These are phyloP conservation scores for Tetragonia tetragonoides DNA, from an alignment of 148 eudicot genomes.

Conservation along the genomic window DNA sequence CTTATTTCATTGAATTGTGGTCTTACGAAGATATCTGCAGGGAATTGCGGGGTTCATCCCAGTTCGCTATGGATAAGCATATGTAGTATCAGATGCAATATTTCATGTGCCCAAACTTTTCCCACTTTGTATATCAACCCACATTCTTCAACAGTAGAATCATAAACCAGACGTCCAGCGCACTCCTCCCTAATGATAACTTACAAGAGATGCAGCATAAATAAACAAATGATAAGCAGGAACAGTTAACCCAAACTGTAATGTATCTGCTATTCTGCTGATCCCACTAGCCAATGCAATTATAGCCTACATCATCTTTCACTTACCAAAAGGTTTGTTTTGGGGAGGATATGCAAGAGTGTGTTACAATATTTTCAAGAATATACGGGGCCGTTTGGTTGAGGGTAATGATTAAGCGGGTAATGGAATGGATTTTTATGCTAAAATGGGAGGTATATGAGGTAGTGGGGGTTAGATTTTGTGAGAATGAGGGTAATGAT, in stretches of 20 bases:
- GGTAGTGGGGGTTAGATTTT: too few species aligned
- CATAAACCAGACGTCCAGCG: background rate
- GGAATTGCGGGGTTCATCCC: background rate
- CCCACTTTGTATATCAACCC: background rate
- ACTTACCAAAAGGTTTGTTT: background rate
- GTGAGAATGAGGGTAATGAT: too few species aligned
- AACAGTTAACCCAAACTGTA: background rate
- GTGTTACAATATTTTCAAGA: background rate
- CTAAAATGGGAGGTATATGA: too few species aligned
- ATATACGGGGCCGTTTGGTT: too few species aligned
- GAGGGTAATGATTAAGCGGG: too few species aligned
- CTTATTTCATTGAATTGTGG: background rate
- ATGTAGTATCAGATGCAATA: background rate
- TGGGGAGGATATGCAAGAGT: background rate
- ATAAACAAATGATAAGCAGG: background rate
- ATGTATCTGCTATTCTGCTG: too few species aligned
- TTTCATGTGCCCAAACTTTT: background rate
- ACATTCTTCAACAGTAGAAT: background rate
- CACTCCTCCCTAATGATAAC: background rate
- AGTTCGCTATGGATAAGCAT: background rate
- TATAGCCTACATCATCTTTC: background rate
- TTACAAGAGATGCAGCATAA: background rate
- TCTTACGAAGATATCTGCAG: background rate
- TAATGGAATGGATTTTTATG: too few species aligned
- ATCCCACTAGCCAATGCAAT: background rate